A percentile compares a stretch with the other conserved stretches of the same genome.
These are phyloP conservation scores for Fusarium annulatum DNA, from an alignment of 2,329 filamentous ascomycete species.

Conservation along the genomic window DNA sequence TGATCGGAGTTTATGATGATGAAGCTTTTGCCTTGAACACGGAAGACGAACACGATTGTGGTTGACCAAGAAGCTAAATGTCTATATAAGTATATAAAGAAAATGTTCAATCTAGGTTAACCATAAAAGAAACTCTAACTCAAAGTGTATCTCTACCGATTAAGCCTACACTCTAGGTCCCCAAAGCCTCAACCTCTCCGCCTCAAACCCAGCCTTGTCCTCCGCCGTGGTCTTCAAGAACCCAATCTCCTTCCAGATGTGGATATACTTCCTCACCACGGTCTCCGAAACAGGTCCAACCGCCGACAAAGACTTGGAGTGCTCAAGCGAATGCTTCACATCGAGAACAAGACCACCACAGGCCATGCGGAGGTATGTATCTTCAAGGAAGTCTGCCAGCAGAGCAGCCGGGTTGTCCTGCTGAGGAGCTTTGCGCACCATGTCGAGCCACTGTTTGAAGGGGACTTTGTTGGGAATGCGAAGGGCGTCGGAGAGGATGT, in stretches of 20 bases:
- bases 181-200: constrained; percentile 23
- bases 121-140: background rate
- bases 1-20: accelerated
- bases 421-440: constrained; percentile 25
- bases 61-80: background rate
- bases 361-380: constrained; percentile 25
- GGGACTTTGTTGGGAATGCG: constrained; percentile 16
- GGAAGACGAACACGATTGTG: accelerated
- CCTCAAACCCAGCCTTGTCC: constrained; percentile 27
- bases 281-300: constrained; percentile 28
- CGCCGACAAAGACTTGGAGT: constrained; percentile 17
- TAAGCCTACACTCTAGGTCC: background rate
- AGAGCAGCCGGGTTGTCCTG: constrained; percentile 25
- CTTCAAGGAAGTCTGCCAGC: constrained; percentile 10
- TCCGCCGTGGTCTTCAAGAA: constrained; percentile 33
- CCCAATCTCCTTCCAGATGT: constrained; percentile 41
- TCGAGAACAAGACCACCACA: constrained; percentile 20
- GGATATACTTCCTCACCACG: constrained; percentile 35
- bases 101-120: background rate
- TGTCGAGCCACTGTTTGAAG: constrained; percentile 20
- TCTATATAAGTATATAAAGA: background rate
- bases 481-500: constrained; percentile 18
- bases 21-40: accelerated
- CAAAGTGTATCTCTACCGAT: accelerated
- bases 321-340: constrained; percentile 25